Percentiles rank a stretch among this genome's conserved stretches.
Conservation (phyloP, 495 filamentous ascomycete genomes). For the Durotheca rogersii region DNA sequence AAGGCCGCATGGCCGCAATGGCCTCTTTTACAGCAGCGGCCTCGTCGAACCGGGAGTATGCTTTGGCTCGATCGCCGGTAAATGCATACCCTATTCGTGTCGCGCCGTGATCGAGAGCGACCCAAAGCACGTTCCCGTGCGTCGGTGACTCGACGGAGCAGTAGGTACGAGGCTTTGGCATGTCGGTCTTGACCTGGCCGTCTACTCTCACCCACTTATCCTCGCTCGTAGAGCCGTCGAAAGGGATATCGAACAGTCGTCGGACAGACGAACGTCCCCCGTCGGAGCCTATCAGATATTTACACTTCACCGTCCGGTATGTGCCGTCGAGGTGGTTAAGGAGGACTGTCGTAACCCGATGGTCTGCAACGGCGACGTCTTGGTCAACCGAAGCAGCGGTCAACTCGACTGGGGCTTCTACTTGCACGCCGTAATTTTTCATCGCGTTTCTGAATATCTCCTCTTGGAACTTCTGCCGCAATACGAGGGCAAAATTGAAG, state of each 20-base stretch:
- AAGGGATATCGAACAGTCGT: conserved; percentile 40
- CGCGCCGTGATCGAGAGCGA: conserved; percentile 36
- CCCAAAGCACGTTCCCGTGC: conserved; percentile 32
- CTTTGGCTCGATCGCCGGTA: conserved; percentile 46
- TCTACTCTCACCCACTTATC: conserved; percentile 51
- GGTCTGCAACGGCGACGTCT: conserved; percentile 23
- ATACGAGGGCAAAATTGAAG: conserved; percentile 42
- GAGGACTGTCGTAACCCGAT: conserved; percentile 35
- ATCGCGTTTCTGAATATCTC: conserved; percentile 43
- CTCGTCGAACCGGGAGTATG: conserved; percentile 38
- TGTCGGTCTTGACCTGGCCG: conserved; percentile 41
- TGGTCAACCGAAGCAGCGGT: conserved; percentile 34
- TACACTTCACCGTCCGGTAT: conserved; percentile 32
- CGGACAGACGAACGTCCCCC: conserved; percentile 48
- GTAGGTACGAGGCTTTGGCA: conserved; percentile 50
- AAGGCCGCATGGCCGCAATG: conserved; percentile 42
- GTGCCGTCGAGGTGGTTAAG: conserved; percentile 17
- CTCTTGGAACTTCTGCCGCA: conserved; percentile 49
- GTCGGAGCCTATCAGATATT: conserved; percentile 49
- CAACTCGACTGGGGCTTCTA: conserved; percentile 41
- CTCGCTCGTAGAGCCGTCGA: conserved; percentile 44
- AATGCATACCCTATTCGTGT: conserved; percentile 54
- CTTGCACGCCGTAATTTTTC: conserved; percentile 26
- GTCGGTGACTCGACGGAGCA: conserved; percentile 51
- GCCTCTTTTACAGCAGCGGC: conserved; percentile 34